Evolutionary conservation across 352 stramenopile species (phyloP), one percentile per base, ranked within the genome.

Genomic region (Elongisporangium prolatum): DNA sequence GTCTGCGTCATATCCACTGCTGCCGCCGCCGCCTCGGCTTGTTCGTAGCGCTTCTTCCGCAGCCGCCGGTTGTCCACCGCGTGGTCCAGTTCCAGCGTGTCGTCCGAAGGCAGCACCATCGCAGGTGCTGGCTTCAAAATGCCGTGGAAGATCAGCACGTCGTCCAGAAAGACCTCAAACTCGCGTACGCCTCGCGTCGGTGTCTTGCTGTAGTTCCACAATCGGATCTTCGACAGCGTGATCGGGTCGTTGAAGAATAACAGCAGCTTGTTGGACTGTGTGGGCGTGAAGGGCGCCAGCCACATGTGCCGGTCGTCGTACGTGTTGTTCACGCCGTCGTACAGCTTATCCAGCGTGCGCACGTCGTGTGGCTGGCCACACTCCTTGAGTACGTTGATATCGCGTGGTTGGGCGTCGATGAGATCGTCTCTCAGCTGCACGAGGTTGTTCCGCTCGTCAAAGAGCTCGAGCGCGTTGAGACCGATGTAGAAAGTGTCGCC

Each of bases 191-290:
- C 88, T 7, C 88, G 80, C 2, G 71, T 48, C 1, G 86, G 80
- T 8, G 88, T 94, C 67, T 93, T 94, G 69, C 71, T 88, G 69
- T 96, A 96, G 59, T 96, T 96, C 79, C 79, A 94, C 16, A 96
- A n/a, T 1, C 75, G 82, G 57, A 95, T 84, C 50, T 80, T 81
- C 18, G 84, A 93, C n/a, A 94, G 59, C 1, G 78, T 78, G 14
- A 93, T 67, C 0, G 83, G 83, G 22, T 84, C 74, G 54, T 96
- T 86, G 65, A 92, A 96, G 48, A 91, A 85, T 20, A 91, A 57
- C 11, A 88, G 71, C 22, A 96, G 63, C 44, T 86, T 84, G 57
- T 94, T 94, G 20, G 65, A 65, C 18, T 84, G 68, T 18, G 75
- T 71, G 38, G 79, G 76, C n/a, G 79, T 78, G 59, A 81, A 74